Base-by-base conservation (phyloP, 352 stramenopile species). In the Blastocystis sp. region DNA sequence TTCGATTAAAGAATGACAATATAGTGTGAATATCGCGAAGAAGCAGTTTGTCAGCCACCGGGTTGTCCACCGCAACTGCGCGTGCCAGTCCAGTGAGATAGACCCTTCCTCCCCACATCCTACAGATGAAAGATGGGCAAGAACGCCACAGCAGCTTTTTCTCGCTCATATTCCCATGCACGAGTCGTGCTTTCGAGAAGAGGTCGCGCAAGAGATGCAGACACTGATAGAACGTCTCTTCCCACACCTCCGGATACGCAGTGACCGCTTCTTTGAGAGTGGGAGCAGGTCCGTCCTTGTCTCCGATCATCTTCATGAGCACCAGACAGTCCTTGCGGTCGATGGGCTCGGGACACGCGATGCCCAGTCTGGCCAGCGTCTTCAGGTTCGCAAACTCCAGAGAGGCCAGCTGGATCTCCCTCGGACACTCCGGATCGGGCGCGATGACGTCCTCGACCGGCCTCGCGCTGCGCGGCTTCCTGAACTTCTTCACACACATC, bases 381-480 rank as follows among this genome's bases (percentile, higher is more conserved):
- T 56, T 56, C 50, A 56, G 18, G 50, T 56, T 9, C 18, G 9
- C 50, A 18, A 56, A 56, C 18, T 56, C 50, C 64, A 96, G 96
- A 69, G 98, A 94, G 39, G 95, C 92, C 93, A 98, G 98, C 90
- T 96, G 94, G 92, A 98, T 97, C 92, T 99, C 97, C 87, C 97
- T 29, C 50, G 50, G 50, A 9, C 9, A 56, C 26, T 77, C 23
- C 26, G 43, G 26, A 77, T 77, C n/a, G 50, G 56, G 26, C 6
- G n/a, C 20, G 37, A 29, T 1, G 20, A 55, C 23, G 2, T 59
- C 50, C 20, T 43, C 66, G 39, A 54, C 97, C 9, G 93, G 94
- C 8, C 98, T 96, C 92, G 98, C 98, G 92, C 98, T 98, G 87
- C 98, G 96, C n/a, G 96, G 92, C 93, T 98, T 96, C 90, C 98